Conservation (phyloP, 2,329 filamentous ascomycete species). For the Bertia moriformis region DNA sequence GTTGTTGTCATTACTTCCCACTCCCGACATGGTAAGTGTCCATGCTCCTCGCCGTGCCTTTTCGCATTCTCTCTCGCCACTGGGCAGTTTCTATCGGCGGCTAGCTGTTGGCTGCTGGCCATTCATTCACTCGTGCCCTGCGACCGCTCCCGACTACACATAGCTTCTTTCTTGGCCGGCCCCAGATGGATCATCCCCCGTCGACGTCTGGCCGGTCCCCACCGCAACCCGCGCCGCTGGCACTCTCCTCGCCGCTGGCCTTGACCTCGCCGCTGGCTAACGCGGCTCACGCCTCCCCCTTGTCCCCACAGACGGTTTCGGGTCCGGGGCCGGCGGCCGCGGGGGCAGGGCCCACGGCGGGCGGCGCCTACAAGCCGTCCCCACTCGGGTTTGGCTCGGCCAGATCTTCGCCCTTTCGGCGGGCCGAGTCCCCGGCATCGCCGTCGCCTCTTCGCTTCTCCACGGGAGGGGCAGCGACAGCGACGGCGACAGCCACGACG, state of each 20-base stretch:
- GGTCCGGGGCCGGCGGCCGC: no score
- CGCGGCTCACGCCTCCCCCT: no score
- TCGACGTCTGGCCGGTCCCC: no score
- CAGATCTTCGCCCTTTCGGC: constrained; percentile 50
- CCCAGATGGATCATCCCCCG: no score
- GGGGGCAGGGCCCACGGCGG: constrained; percentile 31
- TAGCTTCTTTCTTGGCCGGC: constrained; percentile 19
- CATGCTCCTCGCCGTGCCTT: background rate
- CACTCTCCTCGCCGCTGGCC: no score
- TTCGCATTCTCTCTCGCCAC: background rate
- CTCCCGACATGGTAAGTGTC: background rate
- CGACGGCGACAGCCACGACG: constrained; percentile 30
- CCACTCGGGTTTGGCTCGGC: constrained; percentile 58
- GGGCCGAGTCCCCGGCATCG: constrained; percentile 48
- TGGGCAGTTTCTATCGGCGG: background rate
- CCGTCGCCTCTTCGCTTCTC: constrained; percentile 50
- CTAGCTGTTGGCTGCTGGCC: background rate
- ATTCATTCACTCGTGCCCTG: background rate
- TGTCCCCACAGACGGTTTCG: no score
- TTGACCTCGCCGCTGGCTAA: no score
- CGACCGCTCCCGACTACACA: constrained; percentile 1
- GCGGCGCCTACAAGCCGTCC: constrained; percentile 52
- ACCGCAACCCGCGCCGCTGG: no score
- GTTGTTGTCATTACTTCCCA: background rate
- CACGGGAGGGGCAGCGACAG: constrained; percentile 46